Evolutionary conservation across 176 grass and related monocot genomes (phyloP).

Genomic region (Neostapfia colusana): DNA sequence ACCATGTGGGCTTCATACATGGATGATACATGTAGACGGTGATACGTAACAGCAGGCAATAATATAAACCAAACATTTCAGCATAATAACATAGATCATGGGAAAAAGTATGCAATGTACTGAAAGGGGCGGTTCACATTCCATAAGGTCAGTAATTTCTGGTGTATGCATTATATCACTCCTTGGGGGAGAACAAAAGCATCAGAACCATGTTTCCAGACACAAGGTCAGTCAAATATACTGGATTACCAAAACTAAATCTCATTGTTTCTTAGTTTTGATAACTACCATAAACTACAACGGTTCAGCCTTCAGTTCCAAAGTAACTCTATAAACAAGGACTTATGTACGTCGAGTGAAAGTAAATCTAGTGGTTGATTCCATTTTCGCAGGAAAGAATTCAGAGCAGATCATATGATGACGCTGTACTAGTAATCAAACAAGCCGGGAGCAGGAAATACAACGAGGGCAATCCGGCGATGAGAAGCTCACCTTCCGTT

Average conservation of each 20-base stretch:
- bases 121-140: background rate
- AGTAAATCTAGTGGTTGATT: background rate
- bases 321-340: background rate
- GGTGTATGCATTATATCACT: background rate
- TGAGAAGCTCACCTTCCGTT: slow-evolving; percentile 59
- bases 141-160: background rate
- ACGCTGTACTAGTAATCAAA: background rate
- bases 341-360: background rate
- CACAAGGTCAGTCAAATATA: background rate
- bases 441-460: background rate
- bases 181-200: background rate
- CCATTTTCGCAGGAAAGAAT: background rate
- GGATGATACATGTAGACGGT: background rate
- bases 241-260: background rate
- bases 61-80: slow-evolving; percentile 10
- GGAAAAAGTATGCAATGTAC: too few relatives aligned
- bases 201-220: background rate
- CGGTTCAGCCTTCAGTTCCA: slow-evolving; percentile 4
- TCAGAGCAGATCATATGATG: background rate
- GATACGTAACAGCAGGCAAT: background rate
- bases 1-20: background rate
- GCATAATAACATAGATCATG: background rate
- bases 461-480: background rate
- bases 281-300: background rate
- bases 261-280: background rate